Evolutionary conservation across 306 rosid genomes (phyloP).

Genomic region (Vachellia collinsii): DNA sequence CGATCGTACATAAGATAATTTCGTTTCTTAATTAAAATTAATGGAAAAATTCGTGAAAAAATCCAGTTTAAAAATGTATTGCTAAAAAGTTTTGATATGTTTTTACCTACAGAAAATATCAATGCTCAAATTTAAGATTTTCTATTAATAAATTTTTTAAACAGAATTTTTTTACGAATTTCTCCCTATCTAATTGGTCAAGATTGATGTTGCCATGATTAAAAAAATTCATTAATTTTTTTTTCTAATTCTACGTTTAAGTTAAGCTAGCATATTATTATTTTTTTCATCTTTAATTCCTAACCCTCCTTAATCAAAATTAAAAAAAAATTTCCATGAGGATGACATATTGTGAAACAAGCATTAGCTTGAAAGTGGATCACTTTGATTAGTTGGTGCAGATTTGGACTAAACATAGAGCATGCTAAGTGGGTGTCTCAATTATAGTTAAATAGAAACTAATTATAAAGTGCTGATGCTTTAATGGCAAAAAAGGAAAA

Average conservation of each 20-base stretch:
- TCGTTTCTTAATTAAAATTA: too few relatives aligned
- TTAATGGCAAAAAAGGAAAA: slow-evolving; percentile 44
- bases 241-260: not conserved
- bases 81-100: too few relatives aligned
- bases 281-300: not conserved
- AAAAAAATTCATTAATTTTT: not conserved
- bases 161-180: too few relatives aligned
- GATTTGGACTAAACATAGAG: slow-evolving; percentile 36
- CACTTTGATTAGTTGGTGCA: slow-evolving; percentile 43
- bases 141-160: too few relatives aligned
- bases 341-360: slow-evolving; percentile 25
- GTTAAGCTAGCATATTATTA: not conserved
- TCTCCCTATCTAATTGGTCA: too few relatives aligned
- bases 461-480: slow-evolving; percentile 57
- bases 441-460: slow-evolving; percentile 55
- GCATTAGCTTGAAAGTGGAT: slow-evolving; percentile 42
- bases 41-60: too few relatives aligned
- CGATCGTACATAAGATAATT: too few relatives aligned
- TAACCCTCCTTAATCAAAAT: too few relatives aligned
- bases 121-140: too few relatives aligned
- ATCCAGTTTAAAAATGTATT: too few relatives aligned
- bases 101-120: too few relatives aligned
- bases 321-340: not conserved
- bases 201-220: too few relatives aligned
- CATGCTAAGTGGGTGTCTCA: slow-evolving; percentile 54